Percentiles rank a stretch among this genome's conserved stretches.
Conservation (phyloP, 352 stramenopile species). For the Saprolegnia parasitica region DNA sequence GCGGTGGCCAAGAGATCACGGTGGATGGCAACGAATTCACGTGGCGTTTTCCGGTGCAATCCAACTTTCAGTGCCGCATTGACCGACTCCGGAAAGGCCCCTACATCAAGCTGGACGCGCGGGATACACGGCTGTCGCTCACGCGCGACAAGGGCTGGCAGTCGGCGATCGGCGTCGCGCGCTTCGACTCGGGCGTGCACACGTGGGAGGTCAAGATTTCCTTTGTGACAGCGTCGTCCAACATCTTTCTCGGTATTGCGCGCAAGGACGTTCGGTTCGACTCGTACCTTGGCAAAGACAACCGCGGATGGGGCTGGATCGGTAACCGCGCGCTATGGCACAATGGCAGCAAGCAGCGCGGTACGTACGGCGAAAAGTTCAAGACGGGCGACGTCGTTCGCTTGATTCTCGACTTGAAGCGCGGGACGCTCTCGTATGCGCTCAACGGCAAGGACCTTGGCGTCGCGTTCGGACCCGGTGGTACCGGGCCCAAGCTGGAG, state of each 20-base stretch:
- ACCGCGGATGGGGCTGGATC: conserved; percentile 88
- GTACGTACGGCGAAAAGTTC: conserved; percentile 88
- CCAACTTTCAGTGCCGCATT: conserved; percentile 85
- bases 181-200: conserved; percentile 78
- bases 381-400: conserved; percentile 81
- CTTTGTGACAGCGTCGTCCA: conserved; percentile 84
- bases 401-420: conserved; percentile 77
- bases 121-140: conserved; percentile 78
- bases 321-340: conserved; percentile 87
- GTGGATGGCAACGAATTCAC: conserved; percentile 84
- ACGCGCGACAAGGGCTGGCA: conserved; percentile 87
- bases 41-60: conserved; percentile 83
- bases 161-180: conserved; percentile 78
- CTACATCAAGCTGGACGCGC: conserved; percentile 85
- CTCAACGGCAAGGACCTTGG: conserved; percentile 87
- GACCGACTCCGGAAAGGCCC: conserved; percentile 79
- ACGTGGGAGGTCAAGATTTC: conserved; percentile 87
- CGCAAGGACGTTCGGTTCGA: conserved; percentile 79
- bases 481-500: conserved; percentile 78
- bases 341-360: conserved; percentile 86
- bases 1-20: conserved; percentile 79
- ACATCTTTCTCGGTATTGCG: conserved; percentile 86
- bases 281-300: conserved; percentile 90
- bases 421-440: conserved; percentile 79
- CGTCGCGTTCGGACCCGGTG: conserved; percentile 82